phyloP scores from a whole-genome alignment of 140 eudicot species.

The Stevia rebaudiana region DNA sequence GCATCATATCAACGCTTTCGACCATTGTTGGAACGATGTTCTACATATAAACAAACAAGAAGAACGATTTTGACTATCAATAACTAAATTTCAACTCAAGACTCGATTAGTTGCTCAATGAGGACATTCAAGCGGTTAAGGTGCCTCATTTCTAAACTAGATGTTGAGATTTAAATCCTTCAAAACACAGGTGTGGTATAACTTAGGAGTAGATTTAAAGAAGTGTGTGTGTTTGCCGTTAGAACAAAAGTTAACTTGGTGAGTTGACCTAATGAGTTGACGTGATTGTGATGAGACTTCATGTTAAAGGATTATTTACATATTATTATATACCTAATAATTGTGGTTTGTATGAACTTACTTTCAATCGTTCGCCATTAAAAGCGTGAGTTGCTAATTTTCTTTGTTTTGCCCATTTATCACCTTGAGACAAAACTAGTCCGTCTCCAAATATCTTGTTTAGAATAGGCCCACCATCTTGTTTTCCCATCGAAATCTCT shows the following conservation, averaged over 20 bases:
- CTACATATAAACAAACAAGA: slow-evolving; percentile 12
- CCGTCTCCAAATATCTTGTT: slow-evolving; percentile 37
- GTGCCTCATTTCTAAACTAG: too few species aligned
- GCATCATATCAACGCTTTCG: slow-evolving; percentile 34
- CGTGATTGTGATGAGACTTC: too few species aligned
- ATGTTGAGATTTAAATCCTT: too few species aligned
- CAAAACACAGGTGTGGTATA: too few species aligned
- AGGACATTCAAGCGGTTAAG: too few species aligned
- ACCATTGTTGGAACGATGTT: slow-evolving; percentile 40
- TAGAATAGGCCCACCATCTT: neutral
- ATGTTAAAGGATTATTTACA: too few species aligned
- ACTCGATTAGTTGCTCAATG: neutral
- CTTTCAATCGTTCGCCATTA: slow-evolving; percentile 43
- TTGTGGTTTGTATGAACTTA: slow-evolving; percentile 12
- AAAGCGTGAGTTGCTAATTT: slow-evolving; percentile 44
- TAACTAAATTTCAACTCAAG: neutral
- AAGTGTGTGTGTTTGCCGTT: too few species aligned
- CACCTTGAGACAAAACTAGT: slow-evolving; percentile 30
- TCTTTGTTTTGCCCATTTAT: slow-evolving; percentile 43
- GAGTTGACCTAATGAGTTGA: neutral
- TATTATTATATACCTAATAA: too few species aligned
- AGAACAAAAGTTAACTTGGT: too few species aligned
- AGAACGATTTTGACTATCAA: neutral
- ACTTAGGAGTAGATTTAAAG: too few species aligned
- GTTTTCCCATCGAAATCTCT: slow-evolving; percentile 29